Evolutionary conservation across 805 yeast genomes (phyloP), one percentile per base, ranked within the genome.

Genomic region (Zygotorulaspora florentina): DNA sequence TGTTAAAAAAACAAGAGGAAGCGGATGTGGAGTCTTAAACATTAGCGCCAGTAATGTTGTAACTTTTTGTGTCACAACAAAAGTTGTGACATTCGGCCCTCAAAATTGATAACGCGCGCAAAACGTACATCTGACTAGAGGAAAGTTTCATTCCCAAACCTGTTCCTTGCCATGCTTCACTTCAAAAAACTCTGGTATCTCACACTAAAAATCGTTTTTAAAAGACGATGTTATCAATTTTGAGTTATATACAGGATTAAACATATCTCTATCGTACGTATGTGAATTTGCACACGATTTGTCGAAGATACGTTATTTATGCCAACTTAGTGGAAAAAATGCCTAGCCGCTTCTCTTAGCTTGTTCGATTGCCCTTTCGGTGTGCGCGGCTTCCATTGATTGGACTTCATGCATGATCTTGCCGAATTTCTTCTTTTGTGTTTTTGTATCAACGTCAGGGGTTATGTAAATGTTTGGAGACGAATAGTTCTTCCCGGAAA

Each of bases 381-480:
- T 36, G 41, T 45, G 48, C 27, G 50, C 51, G 33, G 55, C 56
- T 43, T 65, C 70, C 27, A 66, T 56, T 15, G 54, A 51, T 50
- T 67, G 64, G 27, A 82, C 82, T 65, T 73, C 66, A 35, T 64
- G 54, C 43, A 76, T 58, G 38, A 85, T 69, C 45, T 73, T 69
- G 39, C 72, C 70, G 58, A 73, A 73, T 47, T 65, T 69, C 55
- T 68, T 64, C 48, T 69, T 67, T 58, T 76, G 78, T 46, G 73
- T 70, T 47, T 64, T 63, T 35, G 73, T 71, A 44, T 69, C 66
- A n/a, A 73, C 71, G 55, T 73, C 80, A 36, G 75, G 68, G 46
- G 76, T 80, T 49, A 81, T 68, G 50, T 73, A 72, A 28, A 82
- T 67, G 53, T 85, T 86, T 3, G 77, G 70, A 33, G 84, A 79